Conservation (phyloP, 106 monocot species). For the Ottelia alismoides region DNA sequence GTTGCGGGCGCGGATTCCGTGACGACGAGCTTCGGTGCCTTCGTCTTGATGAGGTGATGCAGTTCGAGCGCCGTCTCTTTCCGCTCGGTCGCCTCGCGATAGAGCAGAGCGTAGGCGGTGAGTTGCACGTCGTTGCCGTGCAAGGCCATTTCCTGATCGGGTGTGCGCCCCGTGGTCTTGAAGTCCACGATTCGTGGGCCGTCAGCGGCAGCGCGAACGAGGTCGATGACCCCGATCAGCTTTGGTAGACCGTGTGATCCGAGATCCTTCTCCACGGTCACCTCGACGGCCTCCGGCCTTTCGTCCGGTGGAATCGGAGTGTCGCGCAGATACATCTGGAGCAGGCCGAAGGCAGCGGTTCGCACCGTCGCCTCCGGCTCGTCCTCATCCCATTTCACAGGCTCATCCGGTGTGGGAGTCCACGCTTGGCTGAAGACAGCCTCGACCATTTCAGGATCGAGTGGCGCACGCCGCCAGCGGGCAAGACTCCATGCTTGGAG, state of each 20-base stretch:
- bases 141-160: not conserved
- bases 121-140: not conserved
- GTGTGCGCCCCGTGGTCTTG: not conserved
- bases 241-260: not conserved
- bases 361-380: too few relatives aligned
- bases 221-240: not conserved
- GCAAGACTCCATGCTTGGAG: not conserved
- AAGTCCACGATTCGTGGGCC: not conserved
- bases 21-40: not conserved
- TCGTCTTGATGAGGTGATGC: too few relatives aligned
- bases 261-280: not conserved
- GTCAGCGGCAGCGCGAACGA: not conserved
- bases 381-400: not conserved
- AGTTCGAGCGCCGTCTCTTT: not conserved
- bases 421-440: not conserved
- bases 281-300: not conserved
- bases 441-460: not conserved
- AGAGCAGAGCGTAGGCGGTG: too few relatives aligned
- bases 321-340: not conserved
- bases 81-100: not conserved
- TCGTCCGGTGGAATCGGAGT: not conserved
- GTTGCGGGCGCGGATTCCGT: not conserved
- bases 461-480: not conserved
- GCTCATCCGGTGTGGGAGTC: not conserved
- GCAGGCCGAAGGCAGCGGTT: not conserved